These are phyloP conservation scores for Thelonectria rubi DNA, from an alignment of 2,329 filamentous ascomycete genomes.

Conservation along the genomic window DNA sequence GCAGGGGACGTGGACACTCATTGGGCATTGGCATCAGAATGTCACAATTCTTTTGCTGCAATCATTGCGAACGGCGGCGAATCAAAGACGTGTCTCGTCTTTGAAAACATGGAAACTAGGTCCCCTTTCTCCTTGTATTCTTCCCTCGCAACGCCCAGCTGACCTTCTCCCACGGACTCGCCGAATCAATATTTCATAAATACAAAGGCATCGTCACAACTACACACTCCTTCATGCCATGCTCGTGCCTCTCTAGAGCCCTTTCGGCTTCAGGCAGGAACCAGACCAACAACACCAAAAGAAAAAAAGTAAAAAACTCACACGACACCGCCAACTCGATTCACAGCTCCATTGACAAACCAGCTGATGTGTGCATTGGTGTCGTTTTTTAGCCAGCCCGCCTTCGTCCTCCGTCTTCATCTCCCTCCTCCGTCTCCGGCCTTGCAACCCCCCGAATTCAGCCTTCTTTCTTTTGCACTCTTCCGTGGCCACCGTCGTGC, in stretches of 20 bases:
- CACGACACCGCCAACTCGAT: background rate
- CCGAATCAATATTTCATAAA: too few relatives aligned
- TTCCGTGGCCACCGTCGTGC: background rate
- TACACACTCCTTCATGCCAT: too few relatives aligned
- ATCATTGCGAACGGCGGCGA: background rate
- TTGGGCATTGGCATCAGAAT: too few relatives aligned
- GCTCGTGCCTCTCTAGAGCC: too few relatives aligned
- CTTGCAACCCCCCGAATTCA: background rate
- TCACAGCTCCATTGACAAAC: background rate
- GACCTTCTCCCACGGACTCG: too few relatives aligned
- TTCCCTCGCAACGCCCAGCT: too few relatives aligned
- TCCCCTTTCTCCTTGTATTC: too few relatives aligned
- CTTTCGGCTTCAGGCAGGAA: background rate
- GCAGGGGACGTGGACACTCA: too few relatives aligned
- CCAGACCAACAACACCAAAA: background rate
- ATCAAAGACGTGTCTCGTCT: background rate
- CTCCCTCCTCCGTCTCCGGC: background rate
- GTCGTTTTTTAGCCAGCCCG: background rate
- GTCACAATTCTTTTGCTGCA: too few relatives aligned
- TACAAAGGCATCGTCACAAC: too few relatives aligned
- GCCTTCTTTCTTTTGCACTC: conserved; percentile 2
- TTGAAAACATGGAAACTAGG: background rate
- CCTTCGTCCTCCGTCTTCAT: background rate
- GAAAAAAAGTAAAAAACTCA: background rate
- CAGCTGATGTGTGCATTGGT: conserved; percentile 16